A percentile compares a stretch with the other conserved stretches of the same genome.
These are phyloP conservation scores for Bromus sterilis DNA, from an alignment of 176 grass and related monocot species.

Conservation along the genomic window DNA sequence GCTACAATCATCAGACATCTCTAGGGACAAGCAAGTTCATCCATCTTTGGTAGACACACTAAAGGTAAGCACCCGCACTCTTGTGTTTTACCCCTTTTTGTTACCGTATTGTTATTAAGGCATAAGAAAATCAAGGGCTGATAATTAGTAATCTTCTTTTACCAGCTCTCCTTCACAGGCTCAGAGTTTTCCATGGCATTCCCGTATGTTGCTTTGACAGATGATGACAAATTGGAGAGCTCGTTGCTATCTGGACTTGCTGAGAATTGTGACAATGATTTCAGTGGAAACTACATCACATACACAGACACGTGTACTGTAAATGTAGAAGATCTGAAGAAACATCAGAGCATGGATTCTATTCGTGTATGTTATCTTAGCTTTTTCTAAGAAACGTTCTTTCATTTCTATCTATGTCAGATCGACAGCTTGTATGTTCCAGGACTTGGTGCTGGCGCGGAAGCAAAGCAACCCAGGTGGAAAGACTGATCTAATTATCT, in stretches of 20 bases:
- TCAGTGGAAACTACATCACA: slow-evolving; percentile 39
- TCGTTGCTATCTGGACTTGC: slow-evolving; percentile 64
- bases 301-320: slow-evolving; percentile 44
- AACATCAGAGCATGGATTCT: slow-evolving; percentile 54
- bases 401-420: background rate
- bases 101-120: background rate
- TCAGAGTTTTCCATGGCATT: slow-evolving; percentile 93
- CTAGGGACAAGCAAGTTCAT: slow-evolving; percentile 61
- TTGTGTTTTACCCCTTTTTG: background rate
- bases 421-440: slow-evolving; percentile 3
- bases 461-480: slow-evolving; percentile 28
- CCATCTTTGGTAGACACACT: slow-evolving; percentile 54
- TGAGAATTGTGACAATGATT: slow-evolving; percentile 60
- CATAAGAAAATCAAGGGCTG: background rate
- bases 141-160: slow-evolving; percentile 13
- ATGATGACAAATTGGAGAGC: slow-evolving; percentile 63
- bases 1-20: slow-evolving; percentile 84
- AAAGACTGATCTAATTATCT: slow-evolving; percentile 51
- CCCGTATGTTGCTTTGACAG: slow-evolving; percentile 60
- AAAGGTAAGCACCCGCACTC: slow-evolving; percentile 43
- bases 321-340: slow-evolving; percentile 33
- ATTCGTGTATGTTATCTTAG: slow-evolving; percentile 33
- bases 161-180: slow-evolving; percentile 48
- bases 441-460: slow-evolving; percentile 52
- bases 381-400: background rate